phyloP scores from a whole-genome alignment of 2,329 filamentous ascomycete genomes.

The Penicillium sp. region DNA sequence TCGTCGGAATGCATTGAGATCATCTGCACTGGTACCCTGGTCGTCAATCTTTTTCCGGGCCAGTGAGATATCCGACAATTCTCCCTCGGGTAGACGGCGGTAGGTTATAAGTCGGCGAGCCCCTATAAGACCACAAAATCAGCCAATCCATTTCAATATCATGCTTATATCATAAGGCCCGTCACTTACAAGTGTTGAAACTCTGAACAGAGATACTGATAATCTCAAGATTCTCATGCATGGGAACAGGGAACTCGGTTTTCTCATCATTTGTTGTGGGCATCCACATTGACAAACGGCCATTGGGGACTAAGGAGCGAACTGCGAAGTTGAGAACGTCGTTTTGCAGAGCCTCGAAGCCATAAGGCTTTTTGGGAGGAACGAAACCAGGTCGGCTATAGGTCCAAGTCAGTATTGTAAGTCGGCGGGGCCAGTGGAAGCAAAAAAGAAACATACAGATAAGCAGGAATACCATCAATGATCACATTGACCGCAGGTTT shows the following conservation, averaged over 20 bases:
- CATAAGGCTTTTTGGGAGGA: conserved; percentile 87
- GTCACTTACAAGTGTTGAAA: conserved; percentile 77
- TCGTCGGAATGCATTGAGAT: conserved; percentile 67
- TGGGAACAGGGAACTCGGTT: conserved; percentile 72
- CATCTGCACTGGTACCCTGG: conserved; percentile 58
- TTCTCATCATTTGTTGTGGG: conserved; percentile 81
- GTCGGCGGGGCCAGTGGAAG: not conserved
- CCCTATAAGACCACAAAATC: conserved; percentile 54
- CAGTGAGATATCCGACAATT: conserved; percentile 32
- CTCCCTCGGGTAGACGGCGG: conserved; percentile 63
- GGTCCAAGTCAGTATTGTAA: conserved; percentile 3
- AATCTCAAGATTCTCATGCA: conserved; percentile 71
- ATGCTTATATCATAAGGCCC: too few relatives aligned
- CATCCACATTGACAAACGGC: conserved; percentile 93
- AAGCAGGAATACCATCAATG: conserved; percentile 67
- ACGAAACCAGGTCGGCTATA: conserved; percentile 66
- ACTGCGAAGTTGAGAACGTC: conserved; percentile 84
- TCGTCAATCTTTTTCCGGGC: conserved; percentile 38
- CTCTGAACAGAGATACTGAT: conserved; percentile 76
- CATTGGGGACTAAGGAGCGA: conserved; percentile 72
- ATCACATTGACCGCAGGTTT: conserved; percentile 56
- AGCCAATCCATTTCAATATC: not conserved
- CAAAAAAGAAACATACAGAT: conserved; percentile 56
- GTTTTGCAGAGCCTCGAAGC: conserved; percentile 84
- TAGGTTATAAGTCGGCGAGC: conserved; percentile 88